A percentile compares a stretch with the other conserved stretches of the same genome.
Conservation (phyloP, 371 early-diverging fungal species). For the Mucor piriformis region DNA sequence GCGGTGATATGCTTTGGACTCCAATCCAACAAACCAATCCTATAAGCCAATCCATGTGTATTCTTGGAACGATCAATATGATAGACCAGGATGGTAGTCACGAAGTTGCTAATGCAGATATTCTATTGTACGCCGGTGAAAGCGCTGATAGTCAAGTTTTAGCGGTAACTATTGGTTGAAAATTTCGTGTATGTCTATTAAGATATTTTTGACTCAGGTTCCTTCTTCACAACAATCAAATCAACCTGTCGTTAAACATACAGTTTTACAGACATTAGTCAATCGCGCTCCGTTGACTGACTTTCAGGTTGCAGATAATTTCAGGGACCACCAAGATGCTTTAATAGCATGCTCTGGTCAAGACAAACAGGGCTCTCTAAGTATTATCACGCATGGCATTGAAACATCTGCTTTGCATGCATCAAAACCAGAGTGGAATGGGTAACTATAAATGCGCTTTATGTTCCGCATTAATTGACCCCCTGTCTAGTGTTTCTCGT, state of each 20-base stretch:
- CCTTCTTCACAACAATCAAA: not conserved
- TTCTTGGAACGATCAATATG: constrained; percentile 27
- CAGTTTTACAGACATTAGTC: constrained; percentile 23
- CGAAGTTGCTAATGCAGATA: not conserved
- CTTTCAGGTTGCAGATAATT: constrained; percentile 11
- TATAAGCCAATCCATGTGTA: constrained; percentile 36
- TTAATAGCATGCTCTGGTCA: constrained; percentile 40
- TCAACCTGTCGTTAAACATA: not conserved
- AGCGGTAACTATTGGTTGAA: constrained; percentile 39
- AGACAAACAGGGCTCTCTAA: constrained; percentile 31
- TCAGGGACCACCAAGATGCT: constrained; percentile 20
- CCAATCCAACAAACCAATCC: constrained; percentile 22
- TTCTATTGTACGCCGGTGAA: constrained; percentile 40
- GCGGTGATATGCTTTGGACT: constrained; percentile 24
- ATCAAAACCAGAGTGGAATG: constrained; percentile 27
- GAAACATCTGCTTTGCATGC: constrained; percentile 16
- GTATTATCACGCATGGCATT: constrained; percentile 29
- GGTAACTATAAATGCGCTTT: constrained; percentile 32
- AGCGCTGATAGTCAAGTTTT: constrained; percentile 41
- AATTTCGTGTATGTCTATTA: too few relatives aligned
- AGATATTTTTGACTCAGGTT: too few relatives aligned
- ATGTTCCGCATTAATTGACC: not conserved
- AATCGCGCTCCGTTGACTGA: constrained; percentile 47
- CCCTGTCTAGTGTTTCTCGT: constrained; percentile 7
- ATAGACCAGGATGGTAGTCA: not conserved